Evolutionary conservation across 2,329 filamentous ascomycete genomes (phyloP).

Genomic region (Incumbomyces delicatus): DNA sequence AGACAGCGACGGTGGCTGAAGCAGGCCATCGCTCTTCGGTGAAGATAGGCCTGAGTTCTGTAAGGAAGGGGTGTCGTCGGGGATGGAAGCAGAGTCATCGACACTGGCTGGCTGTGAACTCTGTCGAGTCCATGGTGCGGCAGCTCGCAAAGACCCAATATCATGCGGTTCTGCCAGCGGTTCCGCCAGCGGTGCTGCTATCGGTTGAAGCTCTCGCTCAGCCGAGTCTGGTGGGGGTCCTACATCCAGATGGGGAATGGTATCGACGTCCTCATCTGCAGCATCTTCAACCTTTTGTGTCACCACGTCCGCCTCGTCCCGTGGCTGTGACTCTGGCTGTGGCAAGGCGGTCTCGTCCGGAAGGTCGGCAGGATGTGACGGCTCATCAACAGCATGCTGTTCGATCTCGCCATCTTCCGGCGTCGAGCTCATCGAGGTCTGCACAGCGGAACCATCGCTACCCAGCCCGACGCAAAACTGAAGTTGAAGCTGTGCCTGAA

Average conservation of each 20-base stretch:
- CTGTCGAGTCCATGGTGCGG: neutral
- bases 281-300: conserved; percentile 4
- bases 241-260: conserved; percentile 12
- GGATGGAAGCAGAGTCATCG: conserved; percentile 63
- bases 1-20: conserved; percentile 50
- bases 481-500: no score
- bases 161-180: conserved; percentile 14
- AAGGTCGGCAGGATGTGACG: conserved; percentile 26
- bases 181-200: conserved; percentile 8
- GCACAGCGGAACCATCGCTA: conserved; percentile 17
- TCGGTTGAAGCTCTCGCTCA: conserved; percentile 8
- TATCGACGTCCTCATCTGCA: conserved; percentile 20
- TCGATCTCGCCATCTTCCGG: conserved; percentile 51
- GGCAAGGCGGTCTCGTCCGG: conserved; percentile 13
- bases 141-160: conserved; percentile 12
- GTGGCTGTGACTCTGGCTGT: conserved; percentile 10
- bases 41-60: conserved; percentile 52
- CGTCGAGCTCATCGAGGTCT: conserved; percentile 58
- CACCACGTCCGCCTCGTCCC: conserved; percentile 6
- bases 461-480: neutral
- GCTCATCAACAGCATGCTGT: conserved; percentile 42
- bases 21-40: conserved; percentile 30
- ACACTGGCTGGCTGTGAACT: conserved; percentile 31
- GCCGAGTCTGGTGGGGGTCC: conserved; percentile 6
- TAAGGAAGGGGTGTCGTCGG: conserved; percentile 75